Conservation (phyloP, 2,329 filamentous ascomycete species). For the Neopestalotiopsis sp. region DNA sequence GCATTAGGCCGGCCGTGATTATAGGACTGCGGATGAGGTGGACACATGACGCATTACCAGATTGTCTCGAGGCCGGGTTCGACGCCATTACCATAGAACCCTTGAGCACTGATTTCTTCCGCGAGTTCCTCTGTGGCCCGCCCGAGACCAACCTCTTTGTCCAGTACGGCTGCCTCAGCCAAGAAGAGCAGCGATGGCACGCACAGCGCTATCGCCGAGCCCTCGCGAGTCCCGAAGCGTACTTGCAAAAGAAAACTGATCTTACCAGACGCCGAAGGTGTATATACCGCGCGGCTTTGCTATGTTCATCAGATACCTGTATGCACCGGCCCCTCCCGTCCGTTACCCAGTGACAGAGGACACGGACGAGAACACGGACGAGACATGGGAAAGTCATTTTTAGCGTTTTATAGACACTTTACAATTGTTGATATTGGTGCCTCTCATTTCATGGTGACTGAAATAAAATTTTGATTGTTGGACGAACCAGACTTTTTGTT, state of each 20-base stretch:
- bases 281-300: too few species aligned
- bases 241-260: too few species aligned
- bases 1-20: constrained; percentile 6
- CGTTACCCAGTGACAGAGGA: too few species aligned
- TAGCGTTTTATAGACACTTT: too few species aligned
- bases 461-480: not conserved
- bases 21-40: not conserved
- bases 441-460: not conserved
- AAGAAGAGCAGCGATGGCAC: not conserved
- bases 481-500: not conserved
- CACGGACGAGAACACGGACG: too few species aligned
- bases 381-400: too few species aligned
- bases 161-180: constrained; percentile 13
- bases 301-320: too few species aligned
- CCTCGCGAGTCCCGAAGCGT: not conserved
- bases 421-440: not conserved
- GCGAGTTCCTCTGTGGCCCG: constrained; percentile 10
- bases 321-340: too few species aligned
- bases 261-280: not conserved
- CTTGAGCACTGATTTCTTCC: not conserved
- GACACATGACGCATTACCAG: not conserved
- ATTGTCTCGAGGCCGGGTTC: not conserved
- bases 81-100: constrained; percentile 10
- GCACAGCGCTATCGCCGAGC: not conserved
- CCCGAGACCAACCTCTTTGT: constrained; percentile 17